Evolutionary conservation across 192 early-diverging fungal genomes (phyloP).

Genomic region (Backusella sp.): DNA sequence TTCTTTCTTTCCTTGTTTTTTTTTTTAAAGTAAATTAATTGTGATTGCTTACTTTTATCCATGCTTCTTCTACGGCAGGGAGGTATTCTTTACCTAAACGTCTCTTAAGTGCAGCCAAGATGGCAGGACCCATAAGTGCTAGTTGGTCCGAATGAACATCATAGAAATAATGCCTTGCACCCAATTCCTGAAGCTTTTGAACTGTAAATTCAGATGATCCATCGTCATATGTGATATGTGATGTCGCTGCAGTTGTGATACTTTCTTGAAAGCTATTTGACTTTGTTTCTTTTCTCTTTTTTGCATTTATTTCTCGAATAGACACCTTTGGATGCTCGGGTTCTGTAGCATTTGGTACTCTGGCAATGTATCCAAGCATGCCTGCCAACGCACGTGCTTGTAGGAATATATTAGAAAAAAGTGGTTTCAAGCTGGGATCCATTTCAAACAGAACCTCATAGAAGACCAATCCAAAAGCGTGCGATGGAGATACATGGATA

Average conservation of each 20-base stretch:
- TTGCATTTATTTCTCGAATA: slow-evolving; percentile 15
- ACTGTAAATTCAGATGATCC: not conserved
- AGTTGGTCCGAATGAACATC: slow-evolving; percentile 10
- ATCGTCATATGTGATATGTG: not conserved
- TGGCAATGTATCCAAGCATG: slow-evolving; percentile 15
- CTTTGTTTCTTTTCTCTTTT: slow-evolving; percentile 4
- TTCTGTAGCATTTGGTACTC: not conserved
- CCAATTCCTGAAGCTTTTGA: slow-evolving; percentile 20
- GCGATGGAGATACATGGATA: slow-evolving; percentile 12
- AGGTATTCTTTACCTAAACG: slow-evolving; percentile 18
- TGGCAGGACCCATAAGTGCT: slow-evolving; percentile 7
- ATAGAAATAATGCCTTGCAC: slow-evolving; percentile 24
- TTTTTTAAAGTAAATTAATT: not conserved
- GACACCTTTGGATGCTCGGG: not conserved
- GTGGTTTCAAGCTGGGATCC: slow-evolving; percentile 3
- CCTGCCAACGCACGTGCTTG: slow-evolving; percentile 26
- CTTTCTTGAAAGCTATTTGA: not conserved
- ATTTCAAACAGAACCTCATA: slow-evolving; percentile 22
- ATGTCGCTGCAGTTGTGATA: not conserved
- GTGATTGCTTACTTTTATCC: not conserved
- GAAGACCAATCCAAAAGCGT: slow-evolving; percentile 24
- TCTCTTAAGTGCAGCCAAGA: slow-evolving; percentile 8
- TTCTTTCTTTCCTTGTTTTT: not conserved
- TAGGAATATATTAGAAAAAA: slow-evolving; percentile 23
- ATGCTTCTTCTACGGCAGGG: slow-evolving; percentile 12